Percentiles rank a stretch among this genome's conserved stretches.
Conservation (phyloP, 306 rosid species). For the Vigna mungo region DNA sequence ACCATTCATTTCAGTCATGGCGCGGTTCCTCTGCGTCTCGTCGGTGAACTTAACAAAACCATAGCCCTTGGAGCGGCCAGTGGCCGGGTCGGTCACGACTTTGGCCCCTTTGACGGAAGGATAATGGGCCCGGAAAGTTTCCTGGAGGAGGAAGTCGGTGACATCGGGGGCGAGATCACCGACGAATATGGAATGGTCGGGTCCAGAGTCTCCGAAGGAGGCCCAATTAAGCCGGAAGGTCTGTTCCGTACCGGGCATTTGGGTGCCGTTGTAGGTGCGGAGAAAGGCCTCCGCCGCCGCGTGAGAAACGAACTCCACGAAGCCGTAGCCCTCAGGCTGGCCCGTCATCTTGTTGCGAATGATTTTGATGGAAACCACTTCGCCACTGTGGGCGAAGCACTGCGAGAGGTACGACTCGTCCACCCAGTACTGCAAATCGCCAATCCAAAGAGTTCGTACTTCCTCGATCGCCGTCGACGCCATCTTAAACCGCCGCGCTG, state of each 20-base stretch:
- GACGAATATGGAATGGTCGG: constrained; percentile 90
- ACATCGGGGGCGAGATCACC: constrained; percentile 96
- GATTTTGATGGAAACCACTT: constrained; percentile 84
- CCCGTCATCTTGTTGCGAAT: constrained; percentile 87
- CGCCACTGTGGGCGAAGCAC: constrained; percentile 90
- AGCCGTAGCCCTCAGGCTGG: constrained; percentile 92
- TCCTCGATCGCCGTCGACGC: constrained; percentile 46
- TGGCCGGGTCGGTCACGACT: constrained; percentile 86
- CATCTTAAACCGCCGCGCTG: constrained; percentile 18
- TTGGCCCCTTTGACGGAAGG: constrained; percentile 93
- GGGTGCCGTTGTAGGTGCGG: constrained; percentile 77
- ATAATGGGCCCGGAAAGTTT: constrained; percentile 73
- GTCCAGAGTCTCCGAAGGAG: constrained; percentile 84
- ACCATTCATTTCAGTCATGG: constrained; percentile 93
- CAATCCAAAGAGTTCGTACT: constrained; percentile 92
- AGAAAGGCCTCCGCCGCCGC: constrained; percentile 84
- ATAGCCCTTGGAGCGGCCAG: constrained; percentile 87
- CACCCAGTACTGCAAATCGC: constrained; percentile 93
- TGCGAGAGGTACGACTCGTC: constrained; percentile 75
- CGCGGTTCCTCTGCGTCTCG: constrained; percentile 84
- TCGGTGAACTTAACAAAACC: constrained; percentile 93
- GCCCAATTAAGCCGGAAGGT: constrained; percentile 92
- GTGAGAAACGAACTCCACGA: constrained; percentile 87
- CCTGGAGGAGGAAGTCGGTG: constrained; percentile 85
- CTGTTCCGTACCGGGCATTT: constrained; percentile 91